Conservation (phyloP, 345 rosid species). For the Clausena lansium region DNA sequence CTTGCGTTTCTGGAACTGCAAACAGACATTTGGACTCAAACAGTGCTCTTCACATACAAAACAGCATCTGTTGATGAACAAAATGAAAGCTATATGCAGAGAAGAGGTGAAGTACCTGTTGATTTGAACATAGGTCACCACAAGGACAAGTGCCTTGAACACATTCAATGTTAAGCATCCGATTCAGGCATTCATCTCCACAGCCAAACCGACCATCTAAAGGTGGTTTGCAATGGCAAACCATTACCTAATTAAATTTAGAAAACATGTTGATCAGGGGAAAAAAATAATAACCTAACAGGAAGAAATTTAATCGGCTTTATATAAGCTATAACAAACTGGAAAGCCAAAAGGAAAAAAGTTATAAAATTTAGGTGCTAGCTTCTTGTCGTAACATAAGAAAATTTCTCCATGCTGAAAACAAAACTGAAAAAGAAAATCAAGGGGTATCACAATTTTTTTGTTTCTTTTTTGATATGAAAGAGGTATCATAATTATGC, state of each 20-base stretch:
- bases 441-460: background rate
- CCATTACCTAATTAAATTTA: slow-evolving; percentile 70
- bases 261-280: slow-evolving; percentile 1
- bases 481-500: background rate
- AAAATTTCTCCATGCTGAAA: background rate
- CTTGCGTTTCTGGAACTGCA: slow-evolving; percentile 89
- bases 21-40: slow-evolving; percentile 18
- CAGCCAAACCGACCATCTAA: slow-evolving; percentile 67
- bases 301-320: background rate
- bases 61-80: background rate
- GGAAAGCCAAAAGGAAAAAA: background rate
- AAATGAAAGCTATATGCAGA: slow-evolving; percentile 4
- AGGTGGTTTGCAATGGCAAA: slow-evolving; percentile 83
- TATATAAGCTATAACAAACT: background rate
- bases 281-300: background rate
- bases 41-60: background rate
- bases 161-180: slow-evolving; percentile 97
- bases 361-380: background rate
- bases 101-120: slow-evolving; percentile 54
- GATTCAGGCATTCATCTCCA: slow-evolving; percentile 93
- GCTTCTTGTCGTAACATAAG: background rate
- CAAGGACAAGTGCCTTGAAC: slow-evolving; percentile 92
- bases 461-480: too few species aligned
- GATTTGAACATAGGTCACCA: slow-evolving; percentile 90
- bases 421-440: background rate